Evolutionary conservation across 805 yeast genomes (phyloP).

Genomic region (Clavispora carvajalis): DNA sequence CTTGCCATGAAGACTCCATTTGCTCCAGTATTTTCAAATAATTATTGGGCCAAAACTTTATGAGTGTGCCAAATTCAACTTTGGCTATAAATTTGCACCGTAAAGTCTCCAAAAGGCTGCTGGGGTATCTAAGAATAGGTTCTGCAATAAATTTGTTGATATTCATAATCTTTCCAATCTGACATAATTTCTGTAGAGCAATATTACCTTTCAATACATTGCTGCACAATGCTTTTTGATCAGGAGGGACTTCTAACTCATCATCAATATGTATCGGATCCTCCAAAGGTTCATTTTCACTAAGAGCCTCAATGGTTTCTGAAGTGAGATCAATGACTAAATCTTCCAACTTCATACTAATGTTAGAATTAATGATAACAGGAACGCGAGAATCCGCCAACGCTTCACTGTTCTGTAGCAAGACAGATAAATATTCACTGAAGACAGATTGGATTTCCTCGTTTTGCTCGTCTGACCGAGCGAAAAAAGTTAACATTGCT

Average conservation of each 20-base stretch:
- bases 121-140: conserved; percentile 10
- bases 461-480: conserved; percentile 6
- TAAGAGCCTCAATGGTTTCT: conserved; percentile 6
- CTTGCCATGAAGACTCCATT: conserved; percentile 13
- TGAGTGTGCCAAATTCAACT: conserved; percentile 16
- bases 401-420: conserved; percentile 8
- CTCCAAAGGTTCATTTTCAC: conserved; percentile 6
- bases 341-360: conserved; percentile 21
- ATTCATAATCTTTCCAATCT: conserved; percentile 22
- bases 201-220: conserved; percentile 11
- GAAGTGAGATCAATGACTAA: conserved; percentile 15
- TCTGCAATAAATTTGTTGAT: conserved; percentile 17
- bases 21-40: conserved; percentile 11
- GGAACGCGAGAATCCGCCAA: background rate
- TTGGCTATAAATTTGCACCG: conserved; percentile 17
- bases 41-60: conserved; percentile 18
- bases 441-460: conserved; percentile 5
- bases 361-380: conserved; percentile 3
- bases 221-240: conserved; percentile 15
- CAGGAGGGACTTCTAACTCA: conserved; percentile 8
- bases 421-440: conserved; percentile 9
- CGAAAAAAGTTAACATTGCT: conserved; percentile 20
- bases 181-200: conserved; percentile 21
- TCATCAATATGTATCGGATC: conserved; percentile 10
- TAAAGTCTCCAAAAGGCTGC: conserved; percentile 13